Conservation (phyloP, 345 rosid genomes). For the Eucalyptus globulus region DNA sequence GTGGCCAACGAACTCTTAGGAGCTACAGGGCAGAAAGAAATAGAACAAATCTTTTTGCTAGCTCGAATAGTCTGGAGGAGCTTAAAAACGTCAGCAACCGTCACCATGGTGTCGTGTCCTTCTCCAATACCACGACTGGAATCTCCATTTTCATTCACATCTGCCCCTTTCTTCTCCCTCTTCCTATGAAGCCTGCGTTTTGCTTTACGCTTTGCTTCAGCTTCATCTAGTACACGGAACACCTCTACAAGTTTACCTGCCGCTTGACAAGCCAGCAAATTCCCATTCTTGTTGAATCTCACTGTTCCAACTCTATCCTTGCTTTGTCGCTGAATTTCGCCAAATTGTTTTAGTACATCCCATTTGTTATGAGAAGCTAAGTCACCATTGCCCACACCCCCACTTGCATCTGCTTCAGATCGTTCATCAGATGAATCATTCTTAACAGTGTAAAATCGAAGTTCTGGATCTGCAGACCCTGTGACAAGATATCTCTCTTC, state of each 20-base stretch:
- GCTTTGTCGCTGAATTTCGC: constrained; percentile 77
- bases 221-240: constrained; percentile 57
- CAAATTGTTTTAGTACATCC: constrained; percentile 61
- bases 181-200: constrained; percentile 83
- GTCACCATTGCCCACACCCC: constrained; percentile 17
- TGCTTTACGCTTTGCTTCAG: constrained; percentile 79
- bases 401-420: constrained; percentile 15
- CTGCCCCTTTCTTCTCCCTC: constrained; percentile 75
- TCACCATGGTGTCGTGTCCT: constrained; percentile 10
- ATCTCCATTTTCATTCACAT: constrained; percentile 21
- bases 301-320: constrained; percentile 82
- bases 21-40: constrained; percentile 59
- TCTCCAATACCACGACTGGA: constrained; percentile 15
- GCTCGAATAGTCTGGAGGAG: constrained; percentile 69
- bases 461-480: constrained; percentile 88
- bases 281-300: constrained; percentile 63
- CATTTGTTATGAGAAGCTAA: constrained; percentile 40
- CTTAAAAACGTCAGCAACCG: constrained; percentile 74
- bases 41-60: constrained; percentile 71
- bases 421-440: constrained; percentile 14
- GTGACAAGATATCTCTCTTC: constrained; percentile 73
- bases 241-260: constrained; percentile 83
- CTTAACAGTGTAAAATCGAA: constrained; percentile 61
- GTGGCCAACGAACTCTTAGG: constrained; percentile 56
- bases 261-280: constrained; percentile 80